These are phyloP conservation scores for Leccinum subgranulosum DNA, from an alignment of 768 basidiomycete species.

Conservation along the genomic window DNA sequence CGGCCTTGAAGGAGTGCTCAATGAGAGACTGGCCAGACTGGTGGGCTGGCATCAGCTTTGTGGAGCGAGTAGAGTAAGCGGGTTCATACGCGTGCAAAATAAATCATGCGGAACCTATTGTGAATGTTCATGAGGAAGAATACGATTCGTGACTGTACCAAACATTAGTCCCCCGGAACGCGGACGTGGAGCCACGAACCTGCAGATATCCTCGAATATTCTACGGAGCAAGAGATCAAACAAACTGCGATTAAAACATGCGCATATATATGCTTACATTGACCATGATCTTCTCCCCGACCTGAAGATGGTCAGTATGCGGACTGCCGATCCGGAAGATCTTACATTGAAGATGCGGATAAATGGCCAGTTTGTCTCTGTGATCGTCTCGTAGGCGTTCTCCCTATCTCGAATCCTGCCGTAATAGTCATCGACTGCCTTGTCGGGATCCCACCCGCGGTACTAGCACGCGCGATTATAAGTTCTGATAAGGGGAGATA, in stretches of 20 bases:
- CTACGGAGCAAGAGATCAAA: conserved; percentile 33
- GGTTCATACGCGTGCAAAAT: conserved; percentile 82
- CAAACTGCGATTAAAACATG: not conserved
- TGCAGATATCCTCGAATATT: conserved; percentile 88
- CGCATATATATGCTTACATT: conserved; percentile 54
- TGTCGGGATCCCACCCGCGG: conserved; percentile 87
- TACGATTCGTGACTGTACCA: conserved; percentile 78
- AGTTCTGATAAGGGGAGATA: not conserved
- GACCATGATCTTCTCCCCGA: conserved; percentile 94
- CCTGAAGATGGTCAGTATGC: conserved; percentile 40
- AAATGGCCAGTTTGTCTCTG: conserved; percentile 87
- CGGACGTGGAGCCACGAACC: conserved; percentile 36
- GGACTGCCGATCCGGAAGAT: not conserved
- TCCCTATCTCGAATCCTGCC: conserved; percentile 85
- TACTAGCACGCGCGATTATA: conserved; percentile 52
- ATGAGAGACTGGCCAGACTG: conserved; percentile 98
- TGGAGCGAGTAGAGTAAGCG: not conserved
- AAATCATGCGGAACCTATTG: conserved; percentile 88
- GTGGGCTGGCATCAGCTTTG: not conserved
- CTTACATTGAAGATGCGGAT: conserved; percentile 91
- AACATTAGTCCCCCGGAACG: conserved; percentile 1
- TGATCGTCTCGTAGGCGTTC: conserved; percentile 84
- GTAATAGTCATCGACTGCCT: conserved; percentile 91
- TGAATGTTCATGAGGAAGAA: conserved; percentile 99
- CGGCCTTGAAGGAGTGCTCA: conserved; percentile 98